phyloP scores from a whole-genome alignment of 2,329 filamentous ascomycete genomes.

The Paraphoma sp. region DNA sequence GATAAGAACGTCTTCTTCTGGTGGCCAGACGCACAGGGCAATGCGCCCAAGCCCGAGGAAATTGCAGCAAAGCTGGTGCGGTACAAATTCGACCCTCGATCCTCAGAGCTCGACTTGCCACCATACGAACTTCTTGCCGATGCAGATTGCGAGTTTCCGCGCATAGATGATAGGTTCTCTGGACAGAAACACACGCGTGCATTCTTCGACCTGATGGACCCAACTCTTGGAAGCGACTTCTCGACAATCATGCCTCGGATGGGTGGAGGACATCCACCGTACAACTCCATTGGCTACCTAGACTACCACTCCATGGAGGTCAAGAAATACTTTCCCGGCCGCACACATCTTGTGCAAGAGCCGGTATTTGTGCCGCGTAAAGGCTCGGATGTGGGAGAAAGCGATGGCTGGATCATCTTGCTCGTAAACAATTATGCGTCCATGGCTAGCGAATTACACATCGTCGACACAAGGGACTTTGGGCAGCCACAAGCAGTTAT shows the following conservation, averaged over 20 bases:
- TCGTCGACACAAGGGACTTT: constrained; percentile 42
- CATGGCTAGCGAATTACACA: constrained; percentile 36
- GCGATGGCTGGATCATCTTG: constrained; percentile 57
- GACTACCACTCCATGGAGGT: constrained; percentile 45
- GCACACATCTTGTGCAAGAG: constrained; percentile 54
- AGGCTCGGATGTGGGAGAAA: constrained; percentile 43
- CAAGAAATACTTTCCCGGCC: constrained; percentile 55
- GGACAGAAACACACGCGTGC: constrained; percentile 37
- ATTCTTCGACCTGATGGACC: constrained; percentile 54
- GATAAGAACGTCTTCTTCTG: constrained; percentile 53
- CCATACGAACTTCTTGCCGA: constrained; percentile 33
- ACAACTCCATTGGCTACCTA: constrained; percentile 57
- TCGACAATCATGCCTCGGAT: constrained; percentile 27
- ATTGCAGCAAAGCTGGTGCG: constrained; percentile 19
- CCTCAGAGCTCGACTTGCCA: constrained; percentile 27
- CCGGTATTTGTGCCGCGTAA: constrained; percentile 57
- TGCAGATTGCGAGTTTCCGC: constrained; percentile 48
- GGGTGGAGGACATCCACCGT: constrained; percentile 43
- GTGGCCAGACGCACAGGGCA: constrained; percentile 45
- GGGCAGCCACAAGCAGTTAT: constrained; percentile 39
- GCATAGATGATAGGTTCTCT: constrained; percentile 51
- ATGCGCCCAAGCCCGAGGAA: constrained; percentile 17
- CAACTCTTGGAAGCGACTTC: constrained; percentile 45
- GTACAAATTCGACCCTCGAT: constrained; percentile 44
- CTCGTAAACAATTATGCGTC: constrained; percentile 37